These are phyloP conservation scores for Eucalyptus albens DNA, from an alignment of 345 rosid genomes.

Conservation along the genomic window DNA sequence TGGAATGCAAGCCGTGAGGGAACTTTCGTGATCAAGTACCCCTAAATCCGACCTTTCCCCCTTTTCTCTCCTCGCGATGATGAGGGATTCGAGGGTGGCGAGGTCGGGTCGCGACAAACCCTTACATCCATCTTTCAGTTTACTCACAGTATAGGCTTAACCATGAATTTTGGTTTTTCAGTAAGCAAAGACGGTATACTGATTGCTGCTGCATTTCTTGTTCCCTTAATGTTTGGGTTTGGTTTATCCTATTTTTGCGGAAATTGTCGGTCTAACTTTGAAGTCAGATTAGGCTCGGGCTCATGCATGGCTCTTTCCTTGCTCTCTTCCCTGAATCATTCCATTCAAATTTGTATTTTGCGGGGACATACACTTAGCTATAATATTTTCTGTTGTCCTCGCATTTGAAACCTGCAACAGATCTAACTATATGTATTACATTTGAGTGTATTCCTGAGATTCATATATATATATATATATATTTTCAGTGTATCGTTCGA, in stretches of 20 bases:
- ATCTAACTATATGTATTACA: neutral
- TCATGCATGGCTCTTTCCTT: neutral
- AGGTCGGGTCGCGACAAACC: neutral
- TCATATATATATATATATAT: constrained; percentile 6
- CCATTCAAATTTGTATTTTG: neutral
- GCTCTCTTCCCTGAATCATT: neutral
- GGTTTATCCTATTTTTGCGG: neutral
- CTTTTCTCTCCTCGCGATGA: too few species aligned
- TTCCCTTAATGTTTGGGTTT: neutral
- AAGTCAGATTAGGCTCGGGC: neutral
- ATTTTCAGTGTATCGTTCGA: constrained; percentile 65
- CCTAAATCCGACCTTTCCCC: too few species aligned
- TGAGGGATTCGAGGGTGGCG: too few species aligned
- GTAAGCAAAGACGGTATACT: neutral
- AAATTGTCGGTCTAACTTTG: neutral
- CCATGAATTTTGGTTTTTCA: neutral
- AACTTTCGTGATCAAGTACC: too few species aligned
- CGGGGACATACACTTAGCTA: neutral
- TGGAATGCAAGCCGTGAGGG: too few species aligned
- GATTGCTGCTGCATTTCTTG: neutral
- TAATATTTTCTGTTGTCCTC: neutral
- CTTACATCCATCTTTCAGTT: neutral
- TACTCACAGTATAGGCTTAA: neutral
- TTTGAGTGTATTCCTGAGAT: neutral
- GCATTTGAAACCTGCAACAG: neutral